Conservation (phyloP, 371 early-diverging fungal species). For the Entomophthora muscae region DNA sequence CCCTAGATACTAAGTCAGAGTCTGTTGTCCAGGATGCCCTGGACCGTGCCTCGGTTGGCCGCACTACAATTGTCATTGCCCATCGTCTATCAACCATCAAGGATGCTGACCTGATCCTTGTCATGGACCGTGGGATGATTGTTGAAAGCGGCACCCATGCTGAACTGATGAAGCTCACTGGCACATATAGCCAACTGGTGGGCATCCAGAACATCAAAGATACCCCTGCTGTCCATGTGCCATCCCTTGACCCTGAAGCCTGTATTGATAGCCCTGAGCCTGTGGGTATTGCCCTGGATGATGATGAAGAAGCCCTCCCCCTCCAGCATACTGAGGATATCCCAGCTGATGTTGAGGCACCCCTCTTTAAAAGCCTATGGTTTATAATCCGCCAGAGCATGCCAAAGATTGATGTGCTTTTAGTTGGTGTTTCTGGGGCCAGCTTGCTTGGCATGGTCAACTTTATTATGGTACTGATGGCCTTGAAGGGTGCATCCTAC, state of each 20-base stretch:
- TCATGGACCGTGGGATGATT: conserved; percentile 11
- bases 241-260: background rate
- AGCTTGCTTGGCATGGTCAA: conserved; percentile 21
- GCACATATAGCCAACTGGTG: conserved; percentile 27
- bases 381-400: conserved; percentile 6
- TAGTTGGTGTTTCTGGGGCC: conserved; percentile 12
- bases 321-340: background rate
- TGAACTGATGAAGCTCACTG: conserved; percentile 21
- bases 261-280: conserved; percentile 1
- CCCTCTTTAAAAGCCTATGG: conserved; percentile 2
- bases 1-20: conserved; percentile 79
- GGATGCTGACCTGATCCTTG: conserved; percentile 33
- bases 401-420: conserved; percentile 10
- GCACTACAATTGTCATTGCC: conserved; percentile 45
- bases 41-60: conserved; percentile 43
- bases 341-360: background rate
- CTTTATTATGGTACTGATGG: conserved; percentile 19
- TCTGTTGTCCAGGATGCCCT: conserved; percentile 71
- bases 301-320: background rate
- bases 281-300: background rate
- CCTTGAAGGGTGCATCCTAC: background rate
- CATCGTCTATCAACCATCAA: conserved; percentile 57
- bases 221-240: background rate
- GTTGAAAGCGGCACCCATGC: conserved; percentile 11
- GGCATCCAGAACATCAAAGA: background rate